A percentile compares a stretch with the other conserved stretches of the same genome.
These are phyloP conservation scores for Wickerhamiella parazyma DNA, from an alignment of 805 yeast species.

Conservation along the genomic window DNA sequence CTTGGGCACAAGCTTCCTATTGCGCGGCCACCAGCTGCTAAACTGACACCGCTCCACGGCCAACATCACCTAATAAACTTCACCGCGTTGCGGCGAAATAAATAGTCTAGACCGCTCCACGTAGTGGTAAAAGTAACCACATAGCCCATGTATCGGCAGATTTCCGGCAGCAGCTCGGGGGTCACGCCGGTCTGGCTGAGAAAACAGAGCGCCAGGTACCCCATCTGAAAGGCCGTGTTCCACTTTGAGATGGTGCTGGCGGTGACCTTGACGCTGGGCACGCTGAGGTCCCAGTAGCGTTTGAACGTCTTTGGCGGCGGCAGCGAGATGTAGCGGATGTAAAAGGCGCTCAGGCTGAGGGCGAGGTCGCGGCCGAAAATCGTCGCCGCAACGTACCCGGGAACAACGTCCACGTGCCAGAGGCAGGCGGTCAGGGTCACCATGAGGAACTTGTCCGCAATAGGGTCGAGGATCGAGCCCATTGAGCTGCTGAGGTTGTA, in stretches of 20 bases:
- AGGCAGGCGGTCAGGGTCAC: conserved; percentile 68
- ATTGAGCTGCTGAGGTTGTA: conserved; percentile 64
- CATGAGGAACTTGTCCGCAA: conserved; percentile 90
- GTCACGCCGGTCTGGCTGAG: conserved; percentile 14
- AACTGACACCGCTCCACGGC: conserved; percentile 6
- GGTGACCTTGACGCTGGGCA: conserved; percentile 71
- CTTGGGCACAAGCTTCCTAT: conserved; percentile 36
- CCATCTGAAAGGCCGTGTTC: conserved; percentile 88
- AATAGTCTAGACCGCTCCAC: conserved; percentile 48
- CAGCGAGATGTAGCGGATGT: conserved; percentile 56
- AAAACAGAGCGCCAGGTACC: conserved; percentile 58
- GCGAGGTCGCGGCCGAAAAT: conserved; percentile 76
- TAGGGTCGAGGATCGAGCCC: conserved; percentile 87
- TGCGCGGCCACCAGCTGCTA: conserved; percentile 40
- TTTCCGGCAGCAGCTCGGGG: conserved; percentile 21
- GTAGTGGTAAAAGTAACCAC: conserved; percentile 53
- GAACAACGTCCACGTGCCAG: conserved; percentile 55
- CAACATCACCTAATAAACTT: conserved; percentile 16
- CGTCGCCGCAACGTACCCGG: conserved; percentile 39
- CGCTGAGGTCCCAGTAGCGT: conserved; percentile 65
- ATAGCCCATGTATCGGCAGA: conserved; percentile 21
- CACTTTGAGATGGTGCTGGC: conserved; percentile 78
- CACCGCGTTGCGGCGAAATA: conserved; percentile 15
- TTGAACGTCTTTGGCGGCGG: conserved; percentile 62
- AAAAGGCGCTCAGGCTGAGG: conserved; percentile 58